A percentile compares a stretch with the other conserved stretches of the same genome.
Conservation (phyloP, 208 protist species). For the Acanthamoeba healyi region DNA sequence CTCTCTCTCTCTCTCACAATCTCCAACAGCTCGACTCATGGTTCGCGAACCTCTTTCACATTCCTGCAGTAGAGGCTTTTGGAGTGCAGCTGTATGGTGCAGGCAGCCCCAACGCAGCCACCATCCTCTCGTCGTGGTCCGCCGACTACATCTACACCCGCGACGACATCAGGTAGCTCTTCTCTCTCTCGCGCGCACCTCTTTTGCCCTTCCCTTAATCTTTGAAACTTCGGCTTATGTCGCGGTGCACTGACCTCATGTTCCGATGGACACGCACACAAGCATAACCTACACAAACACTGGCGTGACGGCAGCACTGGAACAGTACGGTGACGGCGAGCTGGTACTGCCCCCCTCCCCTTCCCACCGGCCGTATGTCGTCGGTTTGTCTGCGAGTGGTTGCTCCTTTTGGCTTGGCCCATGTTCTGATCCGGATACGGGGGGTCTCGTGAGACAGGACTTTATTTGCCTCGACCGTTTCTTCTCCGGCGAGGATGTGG, state of each 20-base stretch:
- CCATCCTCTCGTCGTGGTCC: background rate
- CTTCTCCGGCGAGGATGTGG: background rate
- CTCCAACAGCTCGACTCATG: too few species aligned
- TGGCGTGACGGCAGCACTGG: background rate
- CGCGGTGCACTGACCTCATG: too few species aligned
- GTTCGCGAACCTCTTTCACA: background rate
- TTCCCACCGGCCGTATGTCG: background rate
- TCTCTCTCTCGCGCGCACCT: too few species aligned
- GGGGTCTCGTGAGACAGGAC: too few species aligned
- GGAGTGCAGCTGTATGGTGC: background rate
- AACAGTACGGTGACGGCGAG: background rate
- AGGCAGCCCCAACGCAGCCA: background rate
- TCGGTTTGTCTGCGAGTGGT: too few species aligned
- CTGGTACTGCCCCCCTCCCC: background rate
- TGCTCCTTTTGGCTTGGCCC: too few species aligned
- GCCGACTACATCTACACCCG: conserved; percentile 28
- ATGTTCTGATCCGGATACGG: too few species aligned
- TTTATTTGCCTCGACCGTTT: conserved; percentile 28
- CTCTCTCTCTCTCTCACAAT: too few species aligned
- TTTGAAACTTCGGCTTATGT: background rate
- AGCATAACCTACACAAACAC: background rate
- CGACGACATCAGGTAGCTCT: background rate
- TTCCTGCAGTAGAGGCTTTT: background rate
- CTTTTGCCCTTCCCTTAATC: background rate
- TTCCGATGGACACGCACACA: too few species aligned